Evolutionary conservation across 345 rosid genomes (phyloP).

Genomic region (Eucalyptus viminalis): DNA sequence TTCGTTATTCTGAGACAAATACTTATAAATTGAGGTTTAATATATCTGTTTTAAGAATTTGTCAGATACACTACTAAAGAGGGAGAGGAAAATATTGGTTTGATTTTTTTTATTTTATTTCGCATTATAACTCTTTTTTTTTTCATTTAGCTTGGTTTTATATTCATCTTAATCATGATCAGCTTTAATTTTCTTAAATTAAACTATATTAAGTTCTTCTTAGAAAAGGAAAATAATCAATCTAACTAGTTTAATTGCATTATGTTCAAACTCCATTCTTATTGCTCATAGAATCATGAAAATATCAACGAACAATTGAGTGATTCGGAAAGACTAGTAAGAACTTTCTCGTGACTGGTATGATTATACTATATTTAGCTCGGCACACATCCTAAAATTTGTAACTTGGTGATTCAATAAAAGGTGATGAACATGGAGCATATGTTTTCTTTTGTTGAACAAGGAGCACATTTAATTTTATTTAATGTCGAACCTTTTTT

Average conservation of each 20-base stretch:
- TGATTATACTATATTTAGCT: too few relatives aligned
- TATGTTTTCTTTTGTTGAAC: too few relatives aligned
- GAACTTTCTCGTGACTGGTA: rapidly evolving
- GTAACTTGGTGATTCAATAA: too few relatives aligned
- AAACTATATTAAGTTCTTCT: rapidly evolving
- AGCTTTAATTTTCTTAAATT: too few relatives aligned
- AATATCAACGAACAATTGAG: not conserved
- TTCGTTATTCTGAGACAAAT: not conserved
- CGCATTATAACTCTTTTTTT: rapidly evolving
- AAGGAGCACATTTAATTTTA: not conserved
- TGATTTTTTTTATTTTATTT: too few relatives aligned
- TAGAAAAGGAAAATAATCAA: not conserved
- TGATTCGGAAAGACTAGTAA: rapidly evolving
- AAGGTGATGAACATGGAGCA: not conserved
- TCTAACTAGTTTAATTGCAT: not conserved
- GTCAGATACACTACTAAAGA: too few relatives aligned
- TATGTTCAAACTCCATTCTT: not conserved
- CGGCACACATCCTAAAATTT: too few relatives aligned
- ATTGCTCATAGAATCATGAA: rapidly evolving
- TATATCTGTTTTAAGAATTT: not conserved
- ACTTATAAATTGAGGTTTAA: not conserved
- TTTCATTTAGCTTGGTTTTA: too few relatives aligned
- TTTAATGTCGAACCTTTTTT: rapidly evolving
- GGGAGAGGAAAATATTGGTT: not conserved
- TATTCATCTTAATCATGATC: rapidly evolving